These are phyloP conservation scores for Cercospora janseana DNA, from an alignment of 2,329 filamentous ascomycete species.

Conservation along the genomic window DNA sequence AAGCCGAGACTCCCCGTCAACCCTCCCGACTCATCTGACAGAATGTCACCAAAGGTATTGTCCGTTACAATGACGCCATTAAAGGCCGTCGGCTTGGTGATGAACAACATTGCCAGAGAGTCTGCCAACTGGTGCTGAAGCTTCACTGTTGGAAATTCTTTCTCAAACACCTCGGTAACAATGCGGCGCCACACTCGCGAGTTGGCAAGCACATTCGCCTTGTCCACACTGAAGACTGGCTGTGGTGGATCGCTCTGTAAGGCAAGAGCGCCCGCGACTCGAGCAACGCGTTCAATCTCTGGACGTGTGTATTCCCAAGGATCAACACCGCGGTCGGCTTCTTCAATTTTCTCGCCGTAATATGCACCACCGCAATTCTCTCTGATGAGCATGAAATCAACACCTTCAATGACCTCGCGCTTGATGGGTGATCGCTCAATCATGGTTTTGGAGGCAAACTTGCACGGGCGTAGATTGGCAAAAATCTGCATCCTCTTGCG, in stretches of 20 bases:
- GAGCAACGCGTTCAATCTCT: conserved; percentile 51
- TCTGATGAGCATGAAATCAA: conserved; percentile 51
- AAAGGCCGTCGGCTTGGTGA: conserved; percentile 48
- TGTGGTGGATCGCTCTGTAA: conserved; percentile 40
- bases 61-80: conserved; percentile 52
- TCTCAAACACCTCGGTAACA: conserved; percentile 43
- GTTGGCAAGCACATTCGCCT: conserved; percentile 55
- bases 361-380: conserved; percentile 55
- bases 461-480: conserved; percentile 53
- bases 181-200: conserved; percentile 51
- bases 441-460: conserved; percentile 44
- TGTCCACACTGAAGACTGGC: conserved; percentile 51
- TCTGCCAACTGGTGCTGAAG: conserved; percentile 50
- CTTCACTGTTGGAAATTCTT: conserved; percentile 46
- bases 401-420: conserved; percentile 45
- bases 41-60: conserved; percentile 52
- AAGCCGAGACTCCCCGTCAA: conserved; percentile 49
- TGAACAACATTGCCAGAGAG: conserved; percentile 51
- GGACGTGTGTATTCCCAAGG: conserved; percentile 48
- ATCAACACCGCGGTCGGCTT: conserved; percentile 47
- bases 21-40: conserved; percentile 49
- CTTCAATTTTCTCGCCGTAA: conserved; percentile 50
- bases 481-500: conserved; percentile 45
- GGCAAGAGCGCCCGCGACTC: conserved; percentile 50
- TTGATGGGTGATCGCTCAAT: conserved; percentile 47